Percentiles rank a stretch among this genome's conserved stretches.
These are phyloP conservation scores for Pycnococcus provasolii DNA, from an alignment of 139 green algal genomes.

Conservation along the genomic window DNA sequence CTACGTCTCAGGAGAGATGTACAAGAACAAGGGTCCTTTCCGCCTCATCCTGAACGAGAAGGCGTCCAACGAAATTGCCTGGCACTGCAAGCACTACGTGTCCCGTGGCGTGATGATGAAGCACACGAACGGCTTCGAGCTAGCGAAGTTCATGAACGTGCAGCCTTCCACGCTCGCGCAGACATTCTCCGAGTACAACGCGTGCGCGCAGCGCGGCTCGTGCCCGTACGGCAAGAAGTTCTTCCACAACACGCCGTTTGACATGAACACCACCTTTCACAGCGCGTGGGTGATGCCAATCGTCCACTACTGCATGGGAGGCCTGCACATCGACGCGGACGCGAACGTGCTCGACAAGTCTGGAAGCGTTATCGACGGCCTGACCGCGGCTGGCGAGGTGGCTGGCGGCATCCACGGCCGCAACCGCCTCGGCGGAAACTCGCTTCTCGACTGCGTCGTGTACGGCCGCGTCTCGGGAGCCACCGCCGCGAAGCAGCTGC, in stretches of 20 bases:
- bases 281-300: constrained; percentile 30
- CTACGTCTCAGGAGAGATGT: constrained; percentile 35
- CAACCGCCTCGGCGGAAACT: constrained; percentile 67
- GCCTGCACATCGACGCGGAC: constrained; percentile 31
- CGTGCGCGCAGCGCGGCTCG: constrained; percentile 1
- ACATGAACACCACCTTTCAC: constrained; percentile 33
- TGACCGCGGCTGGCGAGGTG: constrained; percentile 66
- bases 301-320: constrained; percentile 44
- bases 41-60: constrained; percentile 32
- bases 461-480: constrained; percentile 52
- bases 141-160: constrained; percentile 26
- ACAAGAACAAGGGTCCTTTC: constrained; percentile 33
- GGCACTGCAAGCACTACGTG: constrained; percentile 39
- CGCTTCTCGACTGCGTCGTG: constrained; percentile 63
- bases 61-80: constrained; percentile 31
- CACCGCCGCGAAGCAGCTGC: constrained; percentile 19
- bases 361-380: constrained; percentile 38
- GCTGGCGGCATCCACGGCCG: constrained; percentile 55
- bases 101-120: constrained; percentile 32
- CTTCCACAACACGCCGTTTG: constrained; percentile 33
- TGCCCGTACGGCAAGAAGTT: constrained; percentile 44
- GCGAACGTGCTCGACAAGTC: constrained; percentile 25
- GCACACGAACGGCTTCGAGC: constrained; percentile 15
- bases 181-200: constrained; percentile 34
- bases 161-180: constrained; percentile 13